Base-by-base conservation (phyloP, 495 filamentous ascomycete genomes). In the Aspergillus campestris region DNA sequence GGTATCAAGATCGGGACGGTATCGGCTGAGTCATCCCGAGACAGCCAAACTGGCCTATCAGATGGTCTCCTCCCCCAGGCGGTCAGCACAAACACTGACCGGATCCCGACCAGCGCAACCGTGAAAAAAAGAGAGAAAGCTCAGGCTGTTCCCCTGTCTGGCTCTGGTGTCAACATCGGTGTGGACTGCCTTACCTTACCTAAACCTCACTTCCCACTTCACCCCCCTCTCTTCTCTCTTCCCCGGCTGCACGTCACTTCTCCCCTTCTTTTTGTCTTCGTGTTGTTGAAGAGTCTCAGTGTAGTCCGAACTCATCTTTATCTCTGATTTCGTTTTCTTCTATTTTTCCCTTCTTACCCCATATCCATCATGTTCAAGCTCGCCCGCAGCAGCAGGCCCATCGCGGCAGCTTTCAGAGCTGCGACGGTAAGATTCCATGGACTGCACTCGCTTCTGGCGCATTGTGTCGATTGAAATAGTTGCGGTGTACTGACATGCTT, bases 361-460 rank as follows among this genome's bases (percentile, higher is more conserved):
- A 24, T 24, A 24, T 4, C 18, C 63, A 71, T 51, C 50, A 89
- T 89, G 85, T 87, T 85, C 67, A 86, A 79, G 68, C 72, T 89
- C 56, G 77, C 79, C 53, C 76, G 82, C 65, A 74, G 81, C 61
- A 74, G 77, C 67, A 73, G 77, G 70, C 78, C 82, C 56, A 66
- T 87, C 56, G 72, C 75, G 53, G 72, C 81, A 58, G 83, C 82
- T 59, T 60, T 87, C 53, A 81, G 74, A 59, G 71, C 80, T 64
- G 70, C 70, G 54, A 77, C 74, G 64, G 84, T 86, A 66, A 60
- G 71, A 41, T 50, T 40, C 49, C 47, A 36, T 32, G 28, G 42
- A 38, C 42, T 48, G 44, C 40, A 29, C 28, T 4, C 18, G 18
- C 18, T 24, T 24, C 4, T 1, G 18, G 18, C 18, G 18, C 51